Base-by-base conservation (phyloP, 23 red algal species). In the Chondrus crispus region DNA sequence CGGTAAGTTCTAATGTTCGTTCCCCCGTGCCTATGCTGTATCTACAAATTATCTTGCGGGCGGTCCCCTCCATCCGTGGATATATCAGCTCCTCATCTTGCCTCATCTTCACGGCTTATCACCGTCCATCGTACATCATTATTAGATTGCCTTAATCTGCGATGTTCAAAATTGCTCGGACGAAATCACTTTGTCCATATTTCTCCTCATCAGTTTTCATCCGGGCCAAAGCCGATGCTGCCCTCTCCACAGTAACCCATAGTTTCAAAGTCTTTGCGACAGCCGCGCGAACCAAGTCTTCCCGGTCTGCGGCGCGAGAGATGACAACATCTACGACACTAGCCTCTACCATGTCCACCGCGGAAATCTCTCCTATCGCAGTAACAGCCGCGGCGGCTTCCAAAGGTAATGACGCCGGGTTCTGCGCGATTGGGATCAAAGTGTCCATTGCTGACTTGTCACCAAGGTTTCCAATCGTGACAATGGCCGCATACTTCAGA, bases 341-440 rank as follows among this genome's bases (percentile, higher is more conserved):
- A 10, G 20, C 54, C 46, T 64, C 60, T 9, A 60, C 64, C 28
- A n/a, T 14, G 18, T 78, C 87, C 3, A 30, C n/a, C 32, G 22
- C 30, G n/a, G 48, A 18, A n/a, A 90, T 62, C 47, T 90, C 39
- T 29, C 87, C 87, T 9, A 90, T 62, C 10, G 87, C 72, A 44
- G 36, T 49, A 51, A 90, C 74, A 80, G 87, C 87, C 36, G 87
- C 71, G 18, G 69, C 72, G 32, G 73, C 87, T 62, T 90, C 87
- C 43, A 90, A 73, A 63, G 69, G 71, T 26, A 73, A 55, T 38
- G 87, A 45, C 36, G 50, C 46, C 9, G 60, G 43, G 68, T 90
- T 58, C 42, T 55, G n/a, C 39, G 80, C 71, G 41, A 90, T 53
- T 20, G 38, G 24, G 16, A 90, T 18, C 74, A 90, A 38, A 10